Base-by-base conservation (phyloP, 2,329 filamentous ascomycete genomes). In the Mollisia scopiformis region DNA sequence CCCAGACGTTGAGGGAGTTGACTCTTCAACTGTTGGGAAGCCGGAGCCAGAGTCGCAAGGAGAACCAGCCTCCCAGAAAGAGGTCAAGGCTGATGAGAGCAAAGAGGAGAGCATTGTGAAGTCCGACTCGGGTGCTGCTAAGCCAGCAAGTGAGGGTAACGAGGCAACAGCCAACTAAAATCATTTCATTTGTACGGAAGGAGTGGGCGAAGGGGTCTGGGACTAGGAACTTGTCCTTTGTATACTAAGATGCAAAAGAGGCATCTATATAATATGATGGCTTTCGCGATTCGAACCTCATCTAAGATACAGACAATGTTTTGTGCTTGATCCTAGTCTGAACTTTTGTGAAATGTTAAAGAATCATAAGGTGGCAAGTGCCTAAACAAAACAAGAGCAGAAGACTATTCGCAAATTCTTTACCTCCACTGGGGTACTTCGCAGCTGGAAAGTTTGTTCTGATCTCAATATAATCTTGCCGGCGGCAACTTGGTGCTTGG, bases 81-180 rank as follows among this genome's bases (percentile, higher is more conserved):
- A 72, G 43, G 76, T 79, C 30, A 73, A 81, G 69, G 80, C 76
- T 63, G 82, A 86, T 72, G 79, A 83, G 59, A 84, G 85, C 63
- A 85, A 85, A 62, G 84, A 86, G 74, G 83, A 78, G 66, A 85
- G 85, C 72, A 77, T 81, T 14, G 82, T 84, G 69, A 78, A 79
- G 68, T 69, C 66, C 1, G 67, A 72, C 19, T 60, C 50, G 16
- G 62, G 68, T 53, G 70, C 80, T 68, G 82, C 85, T 43, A 88
- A 87, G 77, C 86, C 86, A 33, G 86, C 84, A 2, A 88, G 85
- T 67, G 86, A 88, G 68, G 80, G 80, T 62, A 84, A 85, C 66
- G 85, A 87, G 71, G 85, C 86, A 28, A 75, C 73, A n/a, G 68
- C 51, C 28, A 58, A 43, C 35, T 67, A 69, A 58, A 54, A 59